Conservation (phyloP, 805 yeast genomes). For the Cyberlindnera saturnus region DNA sequence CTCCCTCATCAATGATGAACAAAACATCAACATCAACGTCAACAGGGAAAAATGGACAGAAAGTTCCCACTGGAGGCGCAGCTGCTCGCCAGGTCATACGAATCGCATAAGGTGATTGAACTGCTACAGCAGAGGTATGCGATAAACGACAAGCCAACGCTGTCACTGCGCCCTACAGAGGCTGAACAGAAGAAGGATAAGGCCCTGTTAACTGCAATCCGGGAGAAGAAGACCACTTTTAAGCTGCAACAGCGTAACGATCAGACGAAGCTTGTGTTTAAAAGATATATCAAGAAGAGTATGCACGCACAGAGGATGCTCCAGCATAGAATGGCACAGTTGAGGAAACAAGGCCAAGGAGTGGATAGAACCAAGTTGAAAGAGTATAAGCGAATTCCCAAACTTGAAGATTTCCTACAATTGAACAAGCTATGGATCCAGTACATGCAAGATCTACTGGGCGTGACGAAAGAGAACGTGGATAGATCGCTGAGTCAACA, state of each 20-base stretch:
- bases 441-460: slow-evolving; percentile 55
- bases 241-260: slow-evolving; percentile 20
- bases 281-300: slow-evolving; percentile 20
- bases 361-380: slow-evolving; percentile 16
- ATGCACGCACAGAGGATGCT: slow-evolving; percentile 21
- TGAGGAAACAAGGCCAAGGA: slow-evolving; percentile 3
- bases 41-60: slow-evolving; percentile 14
- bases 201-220: slow-evolving; percentile 11
- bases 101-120: slow-evolving; percentile 22
- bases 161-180: slow-evolving; percentile 28
- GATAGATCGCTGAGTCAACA: slow-evolving; percentile 21
- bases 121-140: slow-evolving; percentile 30
- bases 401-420: slow-evolving; percentile 44
- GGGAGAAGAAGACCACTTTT: slow-evolving; percentile 7
- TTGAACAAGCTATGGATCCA: slow-evolving; percentile 68
- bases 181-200: slow-evolving; percentile 22
- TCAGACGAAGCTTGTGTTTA: slow-evolving; percentile 26
- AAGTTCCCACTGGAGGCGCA: slow-evolving; percentile 19
- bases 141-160: slow-evolving; percentile 22
- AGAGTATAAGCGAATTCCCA: slow-evolving; percentile 24
- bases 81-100: slow-evolving; percentile 17
- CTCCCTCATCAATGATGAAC: no score
- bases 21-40: background rate
- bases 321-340: slow-evolving; percentile 19
- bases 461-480: slow-evolving; percentile 14